These are phyloP conservation scores for Exserohilum turcica DNA, from an alignment of 2,329 filamentous ascomycete genomes.

Conservation along the genomic window DNA sequence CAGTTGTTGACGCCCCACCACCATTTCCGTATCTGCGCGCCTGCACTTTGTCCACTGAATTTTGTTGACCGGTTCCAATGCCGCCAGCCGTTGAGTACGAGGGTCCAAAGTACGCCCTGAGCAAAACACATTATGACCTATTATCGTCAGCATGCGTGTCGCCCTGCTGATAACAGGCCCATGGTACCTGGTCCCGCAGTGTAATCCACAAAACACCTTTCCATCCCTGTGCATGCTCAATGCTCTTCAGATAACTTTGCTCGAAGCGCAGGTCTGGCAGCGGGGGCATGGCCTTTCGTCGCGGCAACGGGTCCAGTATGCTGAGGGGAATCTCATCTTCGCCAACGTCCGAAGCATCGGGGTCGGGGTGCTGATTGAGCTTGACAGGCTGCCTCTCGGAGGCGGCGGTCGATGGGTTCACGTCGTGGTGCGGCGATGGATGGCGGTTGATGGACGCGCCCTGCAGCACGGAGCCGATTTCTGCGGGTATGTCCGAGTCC, in stretches of 20 bases:
- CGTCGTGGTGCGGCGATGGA: conserved; percentile 74
- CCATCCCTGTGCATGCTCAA: conserved; percentile 78
- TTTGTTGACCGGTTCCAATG: conserved; percentile 82
- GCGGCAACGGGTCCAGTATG: conserved; percentile 61
- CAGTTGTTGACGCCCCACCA: conserved; percentile 97
- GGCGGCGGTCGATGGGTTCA: conserved; percentile 78
- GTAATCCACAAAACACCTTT: conserved; percentile 84
- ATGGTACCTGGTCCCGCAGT: conserved; percentile 77
- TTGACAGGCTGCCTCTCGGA: conserved; percentile 68
- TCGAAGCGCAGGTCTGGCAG: conserved; percentile 88
- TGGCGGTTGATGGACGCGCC: conserved; percentile 75
- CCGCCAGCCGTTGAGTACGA: conserved; percentile 84
- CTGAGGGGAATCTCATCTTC: conserved; percentile 73
- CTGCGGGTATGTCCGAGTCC: conserved; percentile 62
- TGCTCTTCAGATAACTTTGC: conserved; percentile 94
- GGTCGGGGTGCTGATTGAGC: conserved; percentile 42
- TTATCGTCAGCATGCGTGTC: conserved; percentile 1
- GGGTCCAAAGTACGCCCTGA: conserved; percentile 88
- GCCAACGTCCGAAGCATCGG: conserved; percentile 56
- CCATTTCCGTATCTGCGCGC: conserved; percentile 82
- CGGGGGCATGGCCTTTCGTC: conserved; percentile 68
- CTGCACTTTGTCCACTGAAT: conserved; percentile 75
- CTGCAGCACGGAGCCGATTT: conserved; percentile 80
- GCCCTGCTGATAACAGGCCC: background rate
- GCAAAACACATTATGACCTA: conserved; percentile 83